Conservation (phyloP, 768 basidiomycete genomes). For the Harrya chromipes region DNA sequence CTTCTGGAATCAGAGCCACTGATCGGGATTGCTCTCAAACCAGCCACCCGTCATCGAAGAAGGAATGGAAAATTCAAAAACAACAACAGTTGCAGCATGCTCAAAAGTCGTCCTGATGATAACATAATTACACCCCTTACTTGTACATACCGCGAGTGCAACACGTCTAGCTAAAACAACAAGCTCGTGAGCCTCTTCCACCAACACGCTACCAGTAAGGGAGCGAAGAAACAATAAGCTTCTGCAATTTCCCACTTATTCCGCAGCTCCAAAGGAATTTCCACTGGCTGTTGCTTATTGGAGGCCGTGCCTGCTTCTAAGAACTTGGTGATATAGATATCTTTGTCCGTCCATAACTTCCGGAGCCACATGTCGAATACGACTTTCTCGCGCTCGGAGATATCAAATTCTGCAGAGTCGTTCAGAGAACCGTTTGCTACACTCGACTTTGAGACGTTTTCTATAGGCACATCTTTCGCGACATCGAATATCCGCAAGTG, state of each 20-base stretch:
- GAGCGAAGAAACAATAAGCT: conserved; percentile 71
- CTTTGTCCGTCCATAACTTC: conserved; percentile 82
- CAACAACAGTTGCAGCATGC: conserved; percentile 48
- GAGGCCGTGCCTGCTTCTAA: conserved; percentile 50
- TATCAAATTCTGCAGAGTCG: conserved; percentile 42
- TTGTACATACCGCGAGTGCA: conserved; percentile 9
- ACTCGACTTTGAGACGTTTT: conserved; percentile 44
- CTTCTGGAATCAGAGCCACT: too few species aligned
- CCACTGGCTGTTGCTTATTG: conserved; percentile 31
- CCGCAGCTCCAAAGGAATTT: conserved; percentile 61
- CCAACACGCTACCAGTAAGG: conserved; percentile 48
- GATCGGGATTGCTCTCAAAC: too few species aligned
- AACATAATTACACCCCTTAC: background rate
- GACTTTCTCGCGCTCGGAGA: conserved; percentile 55
- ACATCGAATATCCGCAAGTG: conserved; percentile 83
- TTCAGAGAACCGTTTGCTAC: conserved; percentile 28
- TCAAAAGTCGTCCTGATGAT: conserved; percentile 14
- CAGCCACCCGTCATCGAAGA: too few species aligned
- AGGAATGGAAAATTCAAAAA: conserved; percentile 49
- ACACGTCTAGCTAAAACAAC: conserved; percentile 15
- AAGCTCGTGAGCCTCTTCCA: conserved; percentile 39
- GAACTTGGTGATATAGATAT: conserved; percentile 68
- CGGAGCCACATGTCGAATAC: conserved; percentile 84
- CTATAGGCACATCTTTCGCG: conserved; percentile 63
- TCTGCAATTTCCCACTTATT: conserved; percentile 53